Percentiles rank a stretch among this genome's conserved stretches.
phyloP scores from a whole-genome alignment of 805 yeast genomes.

The Starmerella vitae region DNA sequence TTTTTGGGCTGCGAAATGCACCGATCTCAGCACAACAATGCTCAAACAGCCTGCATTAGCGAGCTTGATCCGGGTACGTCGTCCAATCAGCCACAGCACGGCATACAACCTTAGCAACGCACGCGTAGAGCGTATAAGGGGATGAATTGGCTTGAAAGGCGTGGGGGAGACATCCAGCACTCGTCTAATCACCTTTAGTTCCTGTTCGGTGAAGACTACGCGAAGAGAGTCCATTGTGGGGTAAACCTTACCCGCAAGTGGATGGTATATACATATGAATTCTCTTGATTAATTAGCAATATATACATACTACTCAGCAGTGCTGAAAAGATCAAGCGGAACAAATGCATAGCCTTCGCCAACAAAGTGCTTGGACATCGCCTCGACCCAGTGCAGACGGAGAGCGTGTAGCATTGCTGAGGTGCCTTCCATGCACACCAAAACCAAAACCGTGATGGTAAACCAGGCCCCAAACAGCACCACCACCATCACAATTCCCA shows the following conservation, averaged over 20 bases:
- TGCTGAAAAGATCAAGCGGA: slow-evolving; percentile 32
- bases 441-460: slow-evolving; percentile 71
- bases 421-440: slow-evolving; percentile 97
- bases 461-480: slow-evolving; percentile 91
- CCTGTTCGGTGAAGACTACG: no score
- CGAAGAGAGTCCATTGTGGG: neutral
- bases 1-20: no score
- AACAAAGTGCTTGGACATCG: slow-evolving; percentile 94
- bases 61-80: no score
- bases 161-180: no score
- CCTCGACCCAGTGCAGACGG: slow-evolving; percentile 98
- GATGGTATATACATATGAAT: neutral
- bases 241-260: neutral
- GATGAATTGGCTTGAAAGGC: no score
- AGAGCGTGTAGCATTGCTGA: slow-evolving; percentile 98
- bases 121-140: no score
- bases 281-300: neutral
- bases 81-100: slow-evolving; percentile 8
- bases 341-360: slow-evolving; percentile 89
- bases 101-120: slow-evolving; percentile 5
- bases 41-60: no score
- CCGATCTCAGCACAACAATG: no score
- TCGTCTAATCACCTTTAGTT: no score
- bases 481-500: slow-evolving; percentile 64
- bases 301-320: neutral